These are phyloP conservation scores for Rhodotorula paludigena DNA, from an alignment of 768 basidiomycete genomes.

Conservation along the genomic window DNA sequence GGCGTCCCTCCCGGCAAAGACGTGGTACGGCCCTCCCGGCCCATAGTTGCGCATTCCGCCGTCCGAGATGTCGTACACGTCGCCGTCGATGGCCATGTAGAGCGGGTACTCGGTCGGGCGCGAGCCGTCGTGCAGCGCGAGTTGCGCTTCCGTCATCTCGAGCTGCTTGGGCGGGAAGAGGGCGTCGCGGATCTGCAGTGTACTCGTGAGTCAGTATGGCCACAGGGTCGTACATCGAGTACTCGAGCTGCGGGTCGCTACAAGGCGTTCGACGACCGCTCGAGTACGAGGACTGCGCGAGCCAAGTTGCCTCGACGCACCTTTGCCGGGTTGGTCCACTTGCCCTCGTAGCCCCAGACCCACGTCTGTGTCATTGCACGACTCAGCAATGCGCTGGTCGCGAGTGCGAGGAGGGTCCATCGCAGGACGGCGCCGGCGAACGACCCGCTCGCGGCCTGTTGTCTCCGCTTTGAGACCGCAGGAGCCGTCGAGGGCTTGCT, in stretches of 20 bases:
- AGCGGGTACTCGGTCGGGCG: constrained; percentile 58
- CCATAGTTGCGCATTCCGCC: constrained; percentile 67
- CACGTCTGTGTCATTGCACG: constrained; percentile 80
- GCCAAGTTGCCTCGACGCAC: no score
- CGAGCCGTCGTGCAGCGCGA: constrained; percentile 68
- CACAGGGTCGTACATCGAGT: no score
- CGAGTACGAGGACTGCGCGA: no score
- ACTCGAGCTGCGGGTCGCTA: no score
- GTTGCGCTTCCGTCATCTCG: constrained; percentile 62
- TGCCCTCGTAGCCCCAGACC: constrained; percentile 72
- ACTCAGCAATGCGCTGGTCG: constrained; percentile 55
- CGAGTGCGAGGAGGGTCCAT: constrained; percentile 13
- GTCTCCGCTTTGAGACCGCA: no score
- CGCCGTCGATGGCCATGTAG: constrained; percentile 86
- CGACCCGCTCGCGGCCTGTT: neutral
- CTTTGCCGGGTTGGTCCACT: constrained; percentile 55
- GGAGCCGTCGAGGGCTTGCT: neutral
- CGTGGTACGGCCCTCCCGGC: constrained; percentile 62
- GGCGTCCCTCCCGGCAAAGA: constrained; percentile 58
- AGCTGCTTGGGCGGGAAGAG: constrained; percentile 38
- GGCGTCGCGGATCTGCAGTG: constrained; percentile 33
- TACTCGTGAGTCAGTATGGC: no score
- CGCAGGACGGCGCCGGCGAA: neutral
- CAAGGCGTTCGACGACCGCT: no score
- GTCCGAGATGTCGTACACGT: constrained; percentile 82